A percentile compares a stretch with the other conserved stretches of the same genome.
These are phyloP conservation scores for Xylaria sp. DNA, from an alignment of 2,329 filamentous ascomycete species.

Conservation along the genomic window DNA sequence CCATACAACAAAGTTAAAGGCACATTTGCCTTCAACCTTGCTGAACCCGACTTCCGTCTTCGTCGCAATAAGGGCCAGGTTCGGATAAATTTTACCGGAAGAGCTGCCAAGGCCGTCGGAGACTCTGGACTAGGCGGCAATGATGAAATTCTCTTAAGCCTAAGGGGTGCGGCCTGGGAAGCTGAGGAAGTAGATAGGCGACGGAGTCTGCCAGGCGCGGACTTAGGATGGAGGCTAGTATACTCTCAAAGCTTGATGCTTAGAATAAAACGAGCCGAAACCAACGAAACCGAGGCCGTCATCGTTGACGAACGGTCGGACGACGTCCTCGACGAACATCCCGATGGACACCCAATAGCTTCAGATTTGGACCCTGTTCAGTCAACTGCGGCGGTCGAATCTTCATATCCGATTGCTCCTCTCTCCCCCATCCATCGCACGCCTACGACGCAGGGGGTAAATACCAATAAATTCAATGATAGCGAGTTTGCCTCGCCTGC, in stretches of 20 bases:
- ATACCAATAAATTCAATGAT: conserved; percentile 45
- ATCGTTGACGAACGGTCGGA: conserved; percentile 53
- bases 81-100: conserved; percentile 74
- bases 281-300: conserved; percentile 55
- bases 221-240: conserved; percentile 64
- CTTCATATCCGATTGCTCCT: background rate
- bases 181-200: conserved; percentile 55
- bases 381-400: background rate
- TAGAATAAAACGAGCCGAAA: conserved; percentile 54
- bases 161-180: conserved; percentile 73
- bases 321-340: conserved; percentile 45
- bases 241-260: conserved; percentile 56
- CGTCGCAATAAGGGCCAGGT: conserved; percentile 81
- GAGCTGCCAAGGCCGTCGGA: conserved; percentile 72
- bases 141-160: conserved; percentile 72
- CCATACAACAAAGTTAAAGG: conserved; percentile 82
- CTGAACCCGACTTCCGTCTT: conserved; percentile 82
- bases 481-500: conserved; percentile 77
- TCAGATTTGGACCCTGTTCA: conserved; percentile 1
- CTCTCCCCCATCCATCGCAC: conserved; percentile 5
- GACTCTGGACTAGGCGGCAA: conserved; percentile 75
- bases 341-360: conserved; percentile 28
- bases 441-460: conserved; percentile 43
- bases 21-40: conserved; percentile 78
- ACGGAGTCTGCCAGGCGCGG: conserved; percentile 53